Conservation (phyloP, 108 stramenopile species). For the Cyclotella sp. region DNA sequence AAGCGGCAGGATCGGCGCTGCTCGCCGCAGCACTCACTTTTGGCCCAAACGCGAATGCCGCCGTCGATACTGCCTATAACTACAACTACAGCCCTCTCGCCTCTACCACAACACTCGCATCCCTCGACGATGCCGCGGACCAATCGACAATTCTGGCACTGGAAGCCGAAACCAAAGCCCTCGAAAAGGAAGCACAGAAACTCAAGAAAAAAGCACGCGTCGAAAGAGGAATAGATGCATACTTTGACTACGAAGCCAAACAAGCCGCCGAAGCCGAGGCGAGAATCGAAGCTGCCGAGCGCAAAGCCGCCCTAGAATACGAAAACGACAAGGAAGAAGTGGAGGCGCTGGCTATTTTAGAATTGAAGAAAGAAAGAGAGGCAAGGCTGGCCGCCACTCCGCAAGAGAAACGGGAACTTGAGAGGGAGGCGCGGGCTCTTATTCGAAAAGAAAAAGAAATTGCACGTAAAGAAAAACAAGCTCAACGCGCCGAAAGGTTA, state of each 20-base stretch:
- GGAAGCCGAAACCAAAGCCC: slow-evolving; percentile 48
- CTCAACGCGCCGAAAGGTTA: slow-evolving; percentile 45
- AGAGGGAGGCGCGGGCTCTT: slow-evolving; percentile 36
- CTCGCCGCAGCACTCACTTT: slow-evolving; percentile 29
- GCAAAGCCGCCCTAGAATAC: slow-evolving; percentile 27
- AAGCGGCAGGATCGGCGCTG: slow-evolving; percentile 30
- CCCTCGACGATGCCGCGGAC: slow-evolving; percentile 2
- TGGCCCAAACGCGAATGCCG: neutral
- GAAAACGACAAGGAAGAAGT: slow-evolving; percentile 27
- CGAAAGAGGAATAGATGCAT: slow-evolving; percentile 47
- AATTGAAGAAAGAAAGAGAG: slow-evolving; percentile 31
- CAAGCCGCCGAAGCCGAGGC: slow-evolving; percentile 56
- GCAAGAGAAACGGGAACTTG: slow-evolving; percentile 36
- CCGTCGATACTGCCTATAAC: neutral
- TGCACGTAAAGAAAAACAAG: slow-evolving; percentile 46
- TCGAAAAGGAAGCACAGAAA: slow-evolving; percentile 38
- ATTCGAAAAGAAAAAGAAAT: slow-evolving; percentile 45
- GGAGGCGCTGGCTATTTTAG: slow-evolving; percentile 20
- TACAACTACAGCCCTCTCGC: neutral
- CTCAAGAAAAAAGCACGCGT: slow-evolving; percentile 41
- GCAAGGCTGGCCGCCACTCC: slow-evolving; percentile 21
- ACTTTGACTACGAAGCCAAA: slow-evolving; percentile 62
- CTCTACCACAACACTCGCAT: slow-evolving; percentile 4
- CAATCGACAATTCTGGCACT: slow-evolving; percentile 25
- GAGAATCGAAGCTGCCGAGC: slow-evolving; percentile 54